These are phyloP conservation scores for Xylariaceae sp. DNA, from an alignment of 2,329 filamentous ascomycete species.

Conservation along the genomic window DNA sequence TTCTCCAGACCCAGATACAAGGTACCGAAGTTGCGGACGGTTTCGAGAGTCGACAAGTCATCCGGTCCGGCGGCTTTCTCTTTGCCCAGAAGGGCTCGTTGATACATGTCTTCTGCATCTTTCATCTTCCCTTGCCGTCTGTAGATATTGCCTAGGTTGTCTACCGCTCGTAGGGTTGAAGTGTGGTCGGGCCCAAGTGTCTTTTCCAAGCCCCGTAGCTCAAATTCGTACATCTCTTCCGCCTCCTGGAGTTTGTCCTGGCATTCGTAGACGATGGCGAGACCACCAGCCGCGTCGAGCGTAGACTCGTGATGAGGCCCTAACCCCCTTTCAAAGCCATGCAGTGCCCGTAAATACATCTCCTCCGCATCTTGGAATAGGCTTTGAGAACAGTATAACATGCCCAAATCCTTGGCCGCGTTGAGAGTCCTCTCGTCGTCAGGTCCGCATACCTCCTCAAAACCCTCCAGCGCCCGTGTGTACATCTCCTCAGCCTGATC, in stretches of 20 bases:
- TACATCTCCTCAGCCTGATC: background rate
- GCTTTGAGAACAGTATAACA: background rate
- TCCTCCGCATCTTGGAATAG: background rate
- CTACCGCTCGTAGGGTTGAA: background rate
- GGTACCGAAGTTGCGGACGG: background rate
- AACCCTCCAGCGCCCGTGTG: background rate
- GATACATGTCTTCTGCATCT: slow-evolving; percentile 30
- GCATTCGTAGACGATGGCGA: background rate
- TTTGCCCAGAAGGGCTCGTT: slow-evolving; percentile 27
- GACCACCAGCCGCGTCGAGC: background rate
- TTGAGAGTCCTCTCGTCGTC: background rate
- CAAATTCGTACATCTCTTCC: slow-evolving; percentile 29
- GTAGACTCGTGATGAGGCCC: background rate
- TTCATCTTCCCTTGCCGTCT: slow-evolving; percentile 20
- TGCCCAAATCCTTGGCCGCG: background rate
- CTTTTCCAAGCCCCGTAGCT: slow-evolving; percentile 24
- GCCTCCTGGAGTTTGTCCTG: slow-evolving; percentile 24
- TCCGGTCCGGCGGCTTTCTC: background rate
- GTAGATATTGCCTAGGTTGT: slow-evolving; percentile 3
- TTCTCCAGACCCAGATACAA: slow-evolving; percentile 17
- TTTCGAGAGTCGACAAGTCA: background rate
- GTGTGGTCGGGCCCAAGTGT: background rate
- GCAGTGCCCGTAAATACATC: slow-evolving; percentile 21
- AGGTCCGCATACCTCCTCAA: background rate
- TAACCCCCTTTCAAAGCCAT: slow-evolving; percentile 16